These are phyloP conservation scores for Termitomyces sp. DNA, from an alignment of 768 basidiomycete genomes.

Conservation along the genomic window DNA sequence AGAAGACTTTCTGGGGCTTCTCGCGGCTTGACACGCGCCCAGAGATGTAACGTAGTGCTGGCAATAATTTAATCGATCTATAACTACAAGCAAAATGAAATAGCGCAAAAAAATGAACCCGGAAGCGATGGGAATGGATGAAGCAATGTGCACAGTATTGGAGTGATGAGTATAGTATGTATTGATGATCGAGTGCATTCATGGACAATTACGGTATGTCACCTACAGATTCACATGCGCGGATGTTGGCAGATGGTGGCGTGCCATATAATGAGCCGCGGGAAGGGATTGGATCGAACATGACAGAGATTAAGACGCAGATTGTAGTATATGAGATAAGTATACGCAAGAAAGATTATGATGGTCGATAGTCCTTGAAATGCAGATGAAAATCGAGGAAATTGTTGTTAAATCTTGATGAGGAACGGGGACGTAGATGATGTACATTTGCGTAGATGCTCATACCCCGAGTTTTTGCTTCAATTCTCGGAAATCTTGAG, in stretches of 20 bases:
- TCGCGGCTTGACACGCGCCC: constrained; percentile 1
- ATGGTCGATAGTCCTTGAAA: constrained; percentile 5
- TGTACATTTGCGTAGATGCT: constrained; percentile 4
- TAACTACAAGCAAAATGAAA: constrained; percentile 6
- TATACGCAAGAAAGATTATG: constrained; percentile 1
- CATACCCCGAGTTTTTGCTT: constrained; percentile 54
- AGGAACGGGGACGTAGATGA: not conserved
- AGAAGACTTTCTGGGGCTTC: constrained; percentile 6
- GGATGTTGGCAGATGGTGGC: constrained; percentile 12
- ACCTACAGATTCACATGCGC: constrained; percentile 7
- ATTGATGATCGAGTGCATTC: constrained; percentile 8
- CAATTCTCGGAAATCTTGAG: constrained; percentile 47
- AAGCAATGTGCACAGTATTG: not conserved
- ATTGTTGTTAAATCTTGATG: not conserved
- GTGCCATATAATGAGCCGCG: constrained; percentile 12
- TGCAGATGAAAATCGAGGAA: constrained; percentile 4
- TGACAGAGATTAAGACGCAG: constrained; percentile 6
- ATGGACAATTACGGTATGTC: not conserved
- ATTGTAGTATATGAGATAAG: constrained; percentile 1
- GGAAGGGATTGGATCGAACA: constrained; percentile 11
- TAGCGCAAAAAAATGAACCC: not conserved
- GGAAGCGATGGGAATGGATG: not conserved
- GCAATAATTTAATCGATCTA: constrained; percentile 3
- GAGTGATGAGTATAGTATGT: constrained; percentile 2
- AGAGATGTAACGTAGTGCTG: constrained; percentile 3